phyloP scores from a whole-genome alignment of 306 rosid genomes.

The Lupinus albus region DNA sequence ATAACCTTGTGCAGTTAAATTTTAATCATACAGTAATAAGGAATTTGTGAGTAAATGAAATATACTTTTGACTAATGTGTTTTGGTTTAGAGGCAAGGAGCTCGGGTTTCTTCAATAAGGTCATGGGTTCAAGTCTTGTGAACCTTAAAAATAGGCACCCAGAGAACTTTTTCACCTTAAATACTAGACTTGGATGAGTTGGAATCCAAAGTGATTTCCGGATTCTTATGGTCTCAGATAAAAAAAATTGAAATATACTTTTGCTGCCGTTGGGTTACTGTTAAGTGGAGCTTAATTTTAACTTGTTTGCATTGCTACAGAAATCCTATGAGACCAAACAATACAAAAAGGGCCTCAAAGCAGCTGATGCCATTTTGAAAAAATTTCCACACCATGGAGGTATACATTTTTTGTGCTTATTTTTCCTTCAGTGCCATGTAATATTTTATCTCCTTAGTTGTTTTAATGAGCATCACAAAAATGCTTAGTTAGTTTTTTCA shows the following conservation, averaged over 20 bases:
- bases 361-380: conserved; percentile 89
- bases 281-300: conserved; percentile 33
- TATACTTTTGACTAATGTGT: not conserved
- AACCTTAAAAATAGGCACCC: no score
- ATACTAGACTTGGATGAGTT: no score
- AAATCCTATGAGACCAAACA: conserved; percentile 97
- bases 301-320: conserved; percentile 45
- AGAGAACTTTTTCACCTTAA: no score
- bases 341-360: conserved; percentile 93
- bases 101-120: no score
- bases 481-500: not conserved
- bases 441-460: conserved; percentile 8
- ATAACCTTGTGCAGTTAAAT: not conserved
- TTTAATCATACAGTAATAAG: conserved; percentile 5
- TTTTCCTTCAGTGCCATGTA: conserved; percentile 4
- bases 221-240: no score
- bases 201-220: no score
- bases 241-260: not conserved
- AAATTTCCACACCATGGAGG: conserved; percentile 97
- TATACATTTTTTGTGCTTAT: conserved; percentile 29
- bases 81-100: no score
- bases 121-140: no score
- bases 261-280: not conserved
- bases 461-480: not conserved
- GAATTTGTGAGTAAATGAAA: conserved; percentile 21